Evolutionary conservation across 148 eudicot genomes (phyloP).

Genomic region (Pouteria glomerata): DNA sequence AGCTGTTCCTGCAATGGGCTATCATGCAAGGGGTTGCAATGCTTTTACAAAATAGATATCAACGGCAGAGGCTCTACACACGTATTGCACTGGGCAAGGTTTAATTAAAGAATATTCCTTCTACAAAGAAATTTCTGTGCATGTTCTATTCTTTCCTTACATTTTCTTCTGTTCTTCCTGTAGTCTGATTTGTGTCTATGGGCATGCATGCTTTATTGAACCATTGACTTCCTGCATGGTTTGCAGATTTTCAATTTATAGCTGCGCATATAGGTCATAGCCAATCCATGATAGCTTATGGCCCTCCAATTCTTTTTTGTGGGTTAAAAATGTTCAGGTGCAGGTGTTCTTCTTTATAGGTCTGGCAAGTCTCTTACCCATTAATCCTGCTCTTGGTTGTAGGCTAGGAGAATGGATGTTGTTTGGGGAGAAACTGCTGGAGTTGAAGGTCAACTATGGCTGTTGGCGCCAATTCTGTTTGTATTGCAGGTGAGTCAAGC

Average conservation of each 20-base stretch:
- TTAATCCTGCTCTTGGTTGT: constrained; percentile 5
- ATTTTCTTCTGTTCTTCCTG: background rate
- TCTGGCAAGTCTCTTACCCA: background rate
- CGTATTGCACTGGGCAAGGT: constrained; percentile 99
- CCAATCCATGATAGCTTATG: background rate
- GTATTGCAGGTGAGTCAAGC: constrained; percentile 37
- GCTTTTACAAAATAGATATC: constrained; percentile 94
- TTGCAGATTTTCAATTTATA: background rate
- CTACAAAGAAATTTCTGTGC: background rate
- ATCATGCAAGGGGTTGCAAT: constrained; percentile 97
- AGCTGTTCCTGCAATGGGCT: constrained; percentile 87
- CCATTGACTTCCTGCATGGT: background rate
- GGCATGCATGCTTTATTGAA: background rate
- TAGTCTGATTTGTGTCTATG: background rate
- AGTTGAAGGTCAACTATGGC: constrained; percentile 49
- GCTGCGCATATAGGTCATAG: background rate
- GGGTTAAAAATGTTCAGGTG: background rate
- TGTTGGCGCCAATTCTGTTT: constrained; percentile 46
- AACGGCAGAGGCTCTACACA: constrained; percentile 88
- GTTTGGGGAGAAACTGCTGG: constrained; percentile 76
- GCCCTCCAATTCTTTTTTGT: background rate
- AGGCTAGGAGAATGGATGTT: constrained; percentile 66
- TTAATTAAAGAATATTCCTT: background rate
- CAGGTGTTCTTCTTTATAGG: background rate
- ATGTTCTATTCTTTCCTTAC: background rate